phyloP scores from a whole-genome alignment of 768 basidiomycete genomes.

The Amanita rimosa region DNA sequence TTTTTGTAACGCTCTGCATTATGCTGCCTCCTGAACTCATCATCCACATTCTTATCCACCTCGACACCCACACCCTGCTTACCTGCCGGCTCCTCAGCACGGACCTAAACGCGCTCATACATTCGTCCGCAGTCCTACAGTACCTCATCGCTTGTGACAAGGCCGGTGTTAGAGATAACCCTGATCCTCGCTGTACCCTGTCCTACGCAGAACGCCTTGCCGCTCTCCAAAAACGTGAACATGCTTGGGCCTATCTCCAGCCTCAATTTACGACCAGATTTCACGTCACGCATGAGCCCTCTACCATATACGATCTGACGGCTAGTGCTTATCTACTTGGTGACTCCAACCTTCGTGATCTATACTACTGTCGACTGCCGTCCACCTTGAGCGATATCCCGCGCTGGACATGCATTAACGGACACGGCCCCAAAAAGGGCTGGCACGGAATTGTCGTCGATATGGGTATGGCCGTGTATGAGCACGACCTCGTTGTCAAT shows the following conservation, averaged over 20 bases:
- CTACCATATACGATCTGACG: constrained; percentile 31
- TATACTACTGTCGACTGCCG: constrained; percentile 25
- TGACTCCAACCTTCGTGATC: constrained; percentile 12
- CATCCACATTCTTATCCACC: constrained; percentile 16
- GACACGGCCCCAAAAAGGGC: constrained; percentile 10
- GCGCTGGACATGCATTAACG: constrained; percentile 19
- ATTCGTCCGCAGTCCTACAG: constrained; percentile 18
- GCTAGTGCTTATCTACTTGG: constrained; percentile 31
- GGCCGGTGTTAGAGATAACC: constrained; percentile 20
- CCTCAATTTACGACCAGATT: constrained; percentile 16
- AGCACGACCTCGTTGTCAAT: constrained; percentile 33
- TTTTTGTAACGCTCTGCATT: no score
- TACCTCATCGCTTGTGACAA: constrained; percentile 18
- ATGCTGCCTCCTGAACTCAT: constrained; percentile 16
- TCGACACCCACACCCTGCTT: constrained; percentile 16
- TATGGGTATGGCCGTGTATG: constrained; percentile 29
- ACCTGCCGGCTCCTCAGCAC: constrained; percentile 13
- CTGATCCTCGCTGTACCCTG: constrained; percentile 16
- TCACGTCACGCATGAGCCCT: constrained; percentile 16
- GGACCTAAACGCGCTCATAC: constrained; percentile 15
- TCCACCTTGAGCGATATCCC: constrained; percentile 13
- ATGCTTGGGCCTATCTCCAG: constrained; percentile 19
- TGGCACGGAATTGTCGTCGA: constrained; percentile 20
- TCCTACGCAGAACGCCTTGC: constrained; percentile 17
- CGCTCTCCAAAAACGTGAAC: constrained; percentile 15